These are phyloP conservation scores for Jaenimonas drosophilae DNA, from an alignment of 208 protist genomes.

Conservation along the genomic window DNA sequence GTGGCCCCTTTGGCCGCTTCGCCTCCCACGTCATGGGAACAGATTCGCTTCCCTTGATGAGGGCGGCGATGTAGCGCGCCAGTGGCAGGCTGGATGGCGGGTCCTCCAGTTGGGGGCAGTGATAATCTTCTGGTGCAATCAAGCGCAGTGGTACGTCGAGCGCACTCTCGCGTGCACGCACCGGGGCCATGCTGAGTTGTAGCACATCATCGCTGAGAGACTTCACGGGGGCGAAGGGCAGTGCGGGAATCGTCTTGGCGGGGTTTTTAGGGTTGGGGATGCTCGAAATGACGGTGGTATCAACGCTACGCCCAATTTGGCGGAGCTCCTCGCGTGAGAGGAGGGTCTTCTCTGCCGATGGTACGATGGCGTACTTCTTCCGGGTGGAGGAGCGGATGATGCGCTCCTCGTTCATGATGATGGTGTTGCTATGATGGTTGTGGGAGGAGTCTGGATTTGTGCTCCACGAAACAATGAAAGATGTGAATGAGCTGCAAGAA, in stretches of 20 bases:
- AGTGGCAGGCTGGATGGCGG: slow-evolving; percentile 45
- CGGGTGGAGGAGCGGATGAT: slow-evolving; percentile 30
- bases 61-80: slow-evolving; percentile 42
- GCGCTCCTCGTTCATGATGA: too few species aligned
- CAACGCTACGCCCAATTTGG: slow-evolving; percentile 39
- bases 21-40: slow-evolving; percentile 32
- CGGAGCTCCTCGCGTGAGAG: slow-evolving; percentile 41
- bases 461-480: too few species aligned
- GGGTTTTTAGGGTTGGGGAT: too few species aligned
- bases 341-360: slow-evolving; percentile 29
- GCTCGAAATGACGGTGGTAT: background rate
- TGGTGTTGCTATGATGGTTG: too few species aligned
- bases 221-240: slow-evolving; percentile 44
- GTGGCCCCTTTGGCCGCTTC: slow-evolving; percentile 1
- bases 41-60: slow-evolving; percentile 63
- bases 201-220: slow-evolving; percentile 40
- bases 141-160: slow-evolving; percentile 79
- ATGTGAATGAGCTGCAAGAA: too few species aligned
- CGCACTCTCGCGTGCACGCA: slow-evolving; percentile 44
- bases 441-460: too few species aligned
- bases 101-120: slow-evolving; percentile 54
- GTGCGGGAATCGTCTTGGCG: slow-evolving; percentile 50
- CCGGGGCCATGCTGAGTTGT: slow-evolving; percentile 23
- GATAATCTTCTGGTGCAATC: slow-evolving; percentile 54
- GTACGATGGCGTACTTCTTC: slow-evolving; percentile 42